A percentile compares a stretch with the other conserved stretches of the same genome.
phyloP scores from a whole-genome alignment of 768 basidiomycete genomes.

The Trametes sanguinea region DNA sequence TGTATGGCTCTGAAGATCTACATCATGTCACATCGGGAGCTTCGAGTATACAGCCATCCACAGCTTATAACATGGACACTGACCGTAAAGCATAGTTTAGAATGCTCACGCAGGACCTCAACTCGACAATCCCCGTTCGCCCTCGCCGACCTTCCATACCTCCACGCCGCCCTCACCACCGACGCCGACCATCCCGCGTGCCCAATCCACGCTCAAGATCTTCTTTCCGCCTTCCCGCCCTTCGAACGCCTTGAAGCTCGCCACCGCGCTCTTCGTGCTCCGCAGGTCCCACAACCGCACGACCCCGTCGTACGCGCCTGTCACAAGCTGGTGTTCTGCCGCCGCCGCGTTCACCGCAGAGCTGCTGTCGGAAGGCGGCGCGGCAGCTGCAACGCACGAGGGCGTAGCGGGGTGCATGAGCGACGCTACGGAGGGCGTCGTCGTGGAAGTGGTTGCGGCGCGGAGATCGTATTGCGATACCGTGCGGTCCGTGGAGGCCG shows the following conservation, averaged over 20 bases:
- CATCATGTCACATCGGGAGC: no score
- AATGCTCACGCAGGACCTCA: no score
- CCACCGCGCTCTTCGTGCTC: slow-evolving; percentile 63
- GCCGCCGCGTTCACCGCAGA: neutral
- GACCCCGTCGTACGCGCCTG: slow-evolving; percentile 77
- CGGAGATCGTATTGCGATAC: slow-evolving; percentile 73
- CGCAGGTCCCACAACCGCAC: slow-evolving; percentile 80
- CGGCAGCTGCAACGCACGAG: slow-evolving; percentile 49
- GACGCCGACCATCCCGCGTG: slow-evolving; percentile 26
- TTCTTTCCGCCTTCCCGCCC: slow-evolving; percentile 30
- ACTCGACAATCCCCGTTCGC: slow-evolving; percentile 4
- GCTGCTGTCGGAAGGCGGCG: slow-evolving; percentile 8
- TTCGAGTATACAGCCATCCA: no score
- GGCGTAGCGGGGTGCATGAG: slow-evolving; percentile 69
- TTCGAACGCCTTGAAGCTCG: slow-evolving; percentile 64
- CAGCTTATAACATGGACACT: no score
- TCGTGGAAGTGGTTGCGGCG: slow-evolving; percentile 35
- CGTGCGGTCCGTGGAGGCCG: slow-evolving; percentile 74
- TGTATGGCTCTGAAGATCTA: no score
- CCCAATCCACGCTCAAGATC: slow-evolving; percentile 29
- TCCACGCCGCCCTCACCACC: slow-evolving; percentile 34
- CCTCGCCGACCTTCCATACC: slow-evolving; percentile 32
- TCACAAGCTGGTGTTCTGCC: slow-evolving; percentile 56
- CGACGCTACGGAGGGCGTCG: slow-evolving; percentile 41
- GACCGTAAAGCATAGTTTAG: no score